Evolutionary conservation across 1,139 yeast species (phyloP).

Genomic region (Kurtzmaniella natalensis): DNA sequence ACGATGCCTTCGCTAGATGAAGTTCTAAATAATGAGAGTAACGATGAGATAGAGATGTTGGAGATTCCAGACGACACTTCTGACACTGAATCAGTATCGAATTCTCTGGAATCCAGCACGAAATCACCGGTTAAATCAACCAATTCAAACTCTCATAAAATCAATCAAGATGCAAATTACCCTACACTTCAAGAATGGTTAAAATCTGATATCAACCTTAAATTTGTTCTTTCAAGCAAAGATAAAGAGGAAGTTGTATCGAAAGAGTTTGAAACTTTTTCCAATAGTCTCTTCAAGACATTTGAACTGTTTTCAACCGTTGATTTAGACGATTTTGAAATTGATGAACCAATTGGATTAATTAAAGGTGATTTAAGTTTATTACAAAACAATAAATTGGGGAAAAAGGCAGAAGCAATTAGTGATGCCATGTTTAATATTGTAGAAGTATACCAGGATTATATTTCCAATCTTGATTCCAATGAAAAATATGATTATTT

Average conservation of each 20-base stretch:
- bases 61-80: conserved; percentile 41
- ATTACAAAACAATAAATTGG: conserved; percentile 11
- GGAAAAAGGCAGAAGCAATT: conserved; percentile 9
- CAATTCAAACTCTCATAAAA: conserved; percentile 5
- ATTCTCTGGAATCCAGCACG: conserved; percentile 2
- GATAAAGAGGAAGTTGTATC: conserved; percentile 15
- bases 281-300: conserved; percentile 30
- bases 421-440: conserved; percentile 23
- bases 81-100: conserved; percentile 29
- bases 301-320: conserved; percentile 26
- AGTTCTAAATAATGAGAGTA: conserved; percentile 10
- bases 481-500: conserved; percentile 19
- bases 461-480: conserved; percentile 15
- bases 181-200: conserved; percentile 38
- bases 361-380: conserved; percentile 15
- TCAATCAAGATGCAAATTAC: conserved; percentile 11
- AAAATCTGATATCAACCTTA: conserved; percentile 19
- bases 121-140: neutral
- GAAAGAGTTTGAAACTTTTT: conserved; percentile 22
- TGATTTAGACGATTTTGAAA: conserved; percentile 22
- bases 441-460: conserved; percentile 19
- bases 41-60: conserved; percentile 44
- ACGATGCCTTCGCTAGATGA: conserved; percentile 5
- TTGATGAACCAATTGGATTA: conserved; percentile 32
- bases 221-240: conserved; percentile 28